Conservation (phyloP, 1,284 basidiomycete genomes). For the Ceratobasidium sp. region DNA sequence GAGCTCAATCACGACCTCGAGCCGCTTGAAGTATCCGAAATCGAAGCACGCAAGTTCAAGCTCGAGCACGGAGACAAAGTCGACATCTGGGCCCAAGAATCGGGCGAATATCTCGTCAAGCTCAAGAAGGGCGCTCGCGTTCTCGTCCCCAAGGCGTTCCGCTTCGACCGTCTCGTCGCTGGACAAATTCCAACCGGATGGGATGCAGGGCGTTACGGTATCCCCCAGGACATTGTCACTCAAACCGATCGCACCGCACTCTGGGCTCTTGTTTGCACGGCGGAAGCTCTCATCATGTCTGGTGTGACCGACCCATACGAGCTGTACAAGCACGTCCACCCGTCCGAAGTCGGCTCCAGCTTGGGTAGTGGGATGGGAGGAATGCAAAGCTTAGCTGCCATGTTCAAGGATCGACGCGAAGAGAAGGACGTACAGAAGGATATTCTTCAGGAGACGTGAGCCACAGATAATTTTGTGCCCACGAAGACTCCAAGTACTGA, state of each 20-base stretch:
- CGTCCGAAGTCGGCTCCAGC: constrained; percentile 90
- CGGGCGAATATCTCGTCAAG: constrained; percentile 95
- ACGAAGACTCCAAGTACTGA: background rate
- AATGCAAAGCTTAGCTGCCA: constrained; percentile 82
- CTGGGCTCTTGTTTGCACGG: constrained; percentile 93
- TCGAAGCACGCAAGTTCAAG: constrained; percentile 95
- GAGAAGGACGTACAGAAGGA: constrained; percentile 98
- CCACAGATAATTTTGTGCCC: too few relatives aligned
- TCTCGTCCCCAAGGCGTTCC: constrained; percentile 92
- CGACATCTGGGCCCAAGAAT: constrained; percentile 88
- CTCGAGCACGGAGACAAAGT: constrained; percentile 95
- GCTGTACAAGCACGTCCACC: constrained; percentile 94
- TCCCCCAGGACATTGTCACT: constrained; percentile 95
- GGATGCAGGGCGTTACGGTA: constrained; percentile 94
- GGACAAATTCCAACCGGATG: constrained; percentile 98
- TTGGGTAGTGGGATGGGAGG: constrained; percentile 98
- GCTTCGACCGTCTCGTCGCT: constrained; percentile 91
- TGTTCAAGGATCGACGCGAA: constrained; percentile 98
- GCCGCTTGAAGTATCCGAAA: constrained; percentile 88
- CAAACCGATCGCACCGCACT: constrained; percentile 94
- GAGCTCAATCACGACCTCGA: constrained; percentile 97
- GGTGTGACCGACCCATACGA: constrained; percentile 98
- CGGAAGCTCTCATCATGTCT: constrained; percentile 95
- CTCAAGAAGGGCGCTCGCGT: constrained; percentile 98
- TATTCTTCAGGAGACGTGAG: constrained; percentile 94